These are phyloP conservation scores for Diaporthe velutina DNA, from an alignment of 2,329 filamentous ascomycete species.

Conservation along the genomic window DNA sequence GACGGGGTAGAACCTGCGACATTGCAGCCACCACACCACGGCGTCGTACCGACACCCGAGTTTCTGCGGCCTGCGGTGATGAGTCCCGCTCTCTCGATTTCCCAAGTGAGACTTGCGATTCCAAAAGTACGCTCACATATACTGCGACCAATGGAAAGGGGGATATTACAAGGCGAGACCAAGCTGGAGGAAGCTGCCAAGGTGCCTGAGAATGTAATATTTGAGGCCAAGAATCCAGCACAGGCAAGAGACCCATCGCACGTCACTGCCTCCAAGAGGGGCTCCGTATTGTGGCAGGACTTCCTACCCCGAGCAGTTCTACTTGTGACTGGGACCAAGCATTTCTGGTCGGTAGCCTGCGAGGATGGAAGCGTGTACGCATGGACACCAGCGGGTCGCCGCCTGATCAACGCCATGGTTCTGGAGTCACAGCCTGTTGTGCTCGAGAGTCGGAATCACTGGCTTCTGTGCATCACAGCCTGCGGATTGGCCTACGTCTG, in stretches of 20 bases:
- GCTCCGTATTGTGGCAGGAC: constrained; percentile 90
- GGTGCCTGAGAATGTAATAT: constrained; percentile 77
- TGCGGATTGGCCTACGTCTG: constrained; percentile 93
- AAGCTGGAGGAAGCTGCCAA: constrained; percentile 73
- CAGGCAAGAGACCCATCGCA: constrained; percentile 84
- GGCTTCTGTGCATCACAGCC: constrained; percentile 90
- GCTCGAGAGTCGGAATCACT: constrained; percentile 89
- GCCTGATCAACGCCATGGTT: constrained; percentile 86
- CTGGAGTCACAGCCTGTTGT: constrained; percentile 95
- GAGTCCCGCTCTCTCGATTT: constrained; percentile 84
- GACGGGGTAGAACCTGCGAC: constrained; percentile 84
- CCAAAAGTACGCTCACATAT: constrained; percentile 89
- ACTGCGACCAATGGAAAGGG: constrained; percentile 81
- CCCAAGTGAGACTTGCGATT: constrained; percentile 87
- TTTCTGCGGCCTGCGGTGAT: constrained; percentile 89
- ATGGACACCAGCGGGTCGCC: constrained; percentile 92
- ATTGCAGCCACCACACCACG: constrained; percentile 69
- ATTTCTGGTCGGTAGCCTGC: constrained; percentile 93
- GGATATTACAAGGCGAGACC: constrained; percentile 65
- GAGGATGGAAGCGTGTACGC: constrained; percentile 92
- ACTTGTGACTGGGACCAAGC: constrained; percentile 89
- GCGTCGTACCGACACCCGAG: constrained; percentile 79
- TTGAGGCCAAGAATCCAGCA: constrained; percentile 90
- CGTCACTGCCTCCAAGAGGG: constrained; percentile 84
- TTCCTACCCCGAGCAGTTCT: constrained; percentile 89